Conservation (phyloP, 495 filamentous ascomycete genomes). For the Xeromyces bisporus region DNA sequence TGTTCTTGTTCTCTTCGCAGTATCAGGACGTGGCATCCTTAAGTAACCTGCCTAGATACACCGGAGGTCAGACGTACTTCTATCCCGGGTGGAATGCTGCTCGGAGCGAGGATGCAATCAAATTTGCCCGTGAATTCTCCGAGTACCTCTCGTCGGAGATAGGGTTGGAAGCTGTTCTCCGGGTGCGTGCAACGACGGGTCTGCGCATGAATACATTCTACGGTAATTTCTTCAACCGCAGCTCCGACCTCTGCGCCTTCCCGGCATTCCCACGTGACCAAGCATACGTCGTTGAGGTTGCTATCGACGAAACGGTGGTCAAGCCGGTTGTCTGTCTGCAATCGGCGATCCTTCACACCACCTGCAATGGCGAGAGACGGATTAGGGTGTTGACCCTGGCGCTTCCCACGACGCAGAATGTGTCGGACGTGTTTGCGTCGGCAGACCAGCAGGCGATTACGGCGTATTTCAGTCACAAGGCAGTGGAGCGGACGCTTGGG, state of each 20-base stretch:
- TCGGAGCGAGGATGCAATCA: conserved; percentile 83
- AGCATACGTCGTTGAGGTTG: conserved; percentile 96
- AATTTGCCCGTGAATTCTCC: conserved; percentile 92
- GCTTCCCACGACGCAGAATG: conserved; percentile 74
- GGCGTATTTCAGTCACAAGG: conserved; percentile 92
- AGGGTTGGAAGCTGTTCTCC: conserved; percentile 86
- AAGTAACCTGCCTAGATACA: conserved; percentile 87
- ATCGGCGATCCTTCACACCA: conserved; percentile 92
- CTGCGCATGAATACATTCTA: conserved; percentile 96
- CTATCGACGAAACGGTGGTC: conserved; percentile 86
- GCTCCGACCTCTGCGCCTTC: conserved; percentile 92
- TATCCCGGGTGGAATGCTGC: conserved; percentile 97
- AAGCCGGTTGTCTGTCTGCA: conserved; percentile 92
- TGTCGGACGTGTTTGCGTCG: conserved; percentile 85
- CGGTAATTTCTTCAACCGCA: conserved; percentile 98
- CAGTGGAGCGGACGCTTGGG: conserved; percentile 74
- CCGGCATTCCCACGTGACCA: conserved; percentile 95
- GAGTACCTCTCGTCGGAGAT: conserved; percentile 93
- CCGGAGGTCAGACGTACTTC: conserved; percentile 95
- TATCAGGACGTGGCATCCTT: conserved; percentile 96
- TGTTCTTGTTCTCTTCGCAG: conserved; percentile 95
- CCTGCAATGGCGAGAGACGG: conserved; percentile 88
- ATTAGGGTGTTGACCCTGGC: conserved; percentile 91
- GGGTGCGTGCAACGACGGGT: conserved; percentile 87
- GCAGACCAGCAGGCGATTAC: conserved; percentile 89